Conservation (phyloP, 768 basidiomycete species). For the Mycena olivaceomarginata region DNA sequence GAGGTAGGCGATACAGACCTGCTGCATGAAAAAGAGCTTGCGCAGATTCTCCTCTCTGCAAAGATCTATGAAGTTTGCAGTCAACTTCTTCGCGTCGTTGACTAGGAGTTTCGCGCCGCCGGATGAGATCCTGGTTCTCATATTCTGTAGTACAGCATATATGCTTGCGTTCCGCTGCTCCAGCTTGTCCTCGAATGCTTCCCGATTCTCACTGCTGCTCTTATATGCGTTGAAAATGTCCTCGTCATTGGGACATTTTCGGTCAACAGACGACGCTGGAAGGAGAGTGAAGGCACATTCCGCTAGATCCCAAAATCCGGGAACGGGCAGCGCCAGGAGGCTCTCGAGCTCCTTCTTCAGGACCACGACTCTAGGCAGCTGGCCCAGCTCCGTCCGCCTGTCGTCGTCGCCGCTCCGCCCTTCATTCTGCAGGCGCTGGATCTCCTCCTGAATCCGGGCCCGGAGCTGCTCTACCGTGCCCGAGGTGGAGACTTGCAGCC, state of each 20-base stretch:
- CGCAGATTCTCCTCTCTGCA: slow-evolving; percentile 64
- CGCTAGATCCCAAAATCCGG: slow-evolving; percentile 69
- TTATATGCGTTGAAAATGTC: slow-evolving; percentile 59
- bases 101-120: slow-evolving; percentile 58
- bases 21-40: slow-evolving; percentile 74
- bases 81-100: slow-evolving; percentile 63
- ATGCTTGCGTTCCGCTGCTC: slow-evolving; percentile 58
- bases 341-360: slow-evolving; percentile 67
- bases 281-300: slow-evolving; percentile 60
- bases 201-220: slow-evolving; percentile 35
- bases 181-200: slow-evolving; percentile 52
- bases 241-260: slow-evolving; percentile 61
- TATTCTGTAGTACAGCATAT: slow-evolving; percentile 56
- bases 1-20: slow-evolving; percentile 54
- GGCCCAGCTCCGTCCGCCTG: slow-evolving; percentile 61
- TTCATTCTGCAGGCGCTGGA: slow-evolving; percentile 57
- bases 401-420: slow-evolving; percentile 47
- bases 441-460: slow-evolving; percentile 58
- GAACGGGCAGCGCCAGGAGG: slow-evolving; percentile 66
- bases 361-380: slow-evolving; percentile 65
- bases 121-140: slow-evolving; percentile 54
- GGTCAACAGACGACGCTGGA: slow-evolving; percentile 31
- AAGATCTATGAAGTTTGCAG: slow-evolving; percentile 67
- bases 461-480: slow-evolving; percentile 62
- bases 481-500: slow-evolving; percentile 51